Conservation (phyloP, 306 rosid genomes). For the Carpinus fangiana region DNA sequence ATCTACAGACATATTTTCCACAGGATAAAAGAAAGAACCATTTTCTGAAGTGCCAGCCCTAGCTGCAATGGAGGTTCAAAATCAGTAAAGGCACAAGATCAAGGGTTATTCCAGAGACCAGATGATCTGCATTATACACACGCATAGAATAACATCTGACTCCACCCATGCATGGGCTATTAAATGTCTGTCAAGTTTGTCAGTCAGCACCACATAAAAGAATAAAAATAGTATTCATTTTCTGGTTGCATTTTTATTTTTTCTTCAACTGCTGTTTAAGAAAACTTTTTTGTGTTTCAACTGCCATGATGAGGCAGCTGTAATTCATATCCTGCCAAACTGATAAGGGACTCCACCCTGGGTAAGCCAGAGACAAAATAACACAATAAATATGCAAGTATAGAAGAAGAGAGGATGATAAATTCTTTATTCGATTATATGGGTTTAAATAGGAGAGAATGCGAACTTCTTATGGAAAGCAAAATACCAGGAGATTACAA, state of each 20-base stretch:
- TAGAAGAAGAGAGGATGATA: too few relatives aligned
- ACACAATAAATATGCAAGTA: neutral
- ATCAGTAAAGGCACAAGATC: conserved; percentile 9
- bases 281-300: neutral
- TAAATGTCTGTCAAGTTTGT: neutral
- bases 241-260: neutral
- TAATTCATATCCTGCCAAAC: neutral
- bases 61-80: conserved; percentile 42
- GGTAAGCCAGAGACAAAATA: neutral
- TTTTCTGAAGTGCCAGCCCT: conserved; percentile 59
- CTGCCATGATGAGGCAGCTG: neutral
- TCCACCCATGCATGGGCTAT: neutral
- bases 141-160: neutral
- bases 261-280: neutral
- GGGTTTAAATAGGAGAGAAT: too few relatives aligned
- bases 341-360: neutral
- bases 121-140: neutral
- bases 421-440: too few relatives aligned
- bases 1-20: conserved; percentile 59
- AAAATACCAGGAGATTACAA: too few relatives aligned
- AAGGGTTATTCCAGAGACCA: neutral
- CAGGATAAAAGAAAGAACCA: conserved; percentile 55
- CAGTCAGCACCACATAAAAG: neutral
- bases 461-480: too few relatives aligned
- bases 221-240: neutral